Conservation (phyloP, 2,329 filamentous ascomycete genomes). For the Trichothecium sympodiale region DNA sequence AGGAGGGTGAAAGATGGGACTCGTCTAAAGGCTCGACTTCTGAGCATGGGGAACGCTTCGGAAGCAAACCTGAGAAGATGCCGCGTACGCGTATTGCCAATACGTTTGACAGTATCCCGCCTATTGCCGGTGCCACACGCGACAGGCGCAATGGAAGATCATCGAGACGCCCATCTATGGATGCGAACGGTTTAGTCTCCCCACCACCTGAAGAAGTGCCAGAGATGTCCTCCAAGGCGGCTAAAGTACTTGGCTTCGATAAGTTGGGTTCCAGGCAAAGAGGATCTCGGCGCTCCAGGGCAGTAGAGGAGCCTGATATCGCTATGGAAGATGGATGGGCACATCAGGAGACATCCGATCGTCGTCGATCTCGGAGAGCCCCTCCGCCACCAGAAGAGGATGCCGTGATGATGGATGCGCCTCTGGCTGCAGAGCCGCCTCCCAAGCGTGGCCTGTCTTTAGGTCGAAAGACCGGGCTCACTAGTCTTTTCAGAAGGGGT, state of each 20-base stretch:
- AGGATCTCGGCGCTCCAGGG: constrained; percentile 30
- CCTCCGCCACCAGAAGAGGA: constrained; percentile 24
- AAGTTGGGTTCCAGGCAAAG: constrained; percentile 28
- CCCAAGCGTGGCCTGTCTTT: constrained; percentile 19
- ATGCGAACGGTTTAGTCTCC: constrained; percentile 54
- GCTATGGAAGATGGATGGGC: constrained; percentile 15
- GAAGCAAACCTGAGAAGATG: constrained; percentile 31
- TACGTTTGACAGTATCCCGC: constrained; percentile 55
- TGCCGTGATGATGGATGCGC: constrained; percentile 23
- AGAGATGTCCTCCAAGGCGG: constrained; percentile 63
- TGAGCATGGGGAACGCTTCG: constrained; percentile 50
- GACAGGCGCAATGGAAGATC: constrained; percentile 50
- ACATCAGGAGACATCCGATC: constrained; percentile 16
- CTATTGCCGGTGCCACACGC: constrained; percentile 55
- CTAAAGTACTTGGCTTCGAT: constrained; percentile 58
- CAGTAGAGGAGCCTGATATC: constrained; percentile 18
- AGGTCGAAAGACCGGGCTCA: constrained; percentile 39
- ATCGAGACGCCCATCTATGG: constrained; percentile 59
- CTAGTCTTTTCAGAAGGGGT: constrained; percentile 49
- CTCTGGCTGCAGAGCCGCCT: constrained; percentile 18
- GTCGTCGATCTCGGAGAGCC: constrained; percentile 19
- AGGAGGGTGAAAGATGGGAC: constrained; percentile 52
- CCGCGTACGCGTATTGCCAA: constrained; percentile 46
- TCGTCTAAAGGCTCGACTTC: constrained; percentile 62
- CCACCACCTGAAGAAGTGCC: constrained; percentile 60